A percentile compares a stretch with the other conserved stretches of the same genome.
phyloP scores from a whole-genome alignment of 2,329 filamentous ascomycete genomes.

The Colletotrichum lupini region DNA sequence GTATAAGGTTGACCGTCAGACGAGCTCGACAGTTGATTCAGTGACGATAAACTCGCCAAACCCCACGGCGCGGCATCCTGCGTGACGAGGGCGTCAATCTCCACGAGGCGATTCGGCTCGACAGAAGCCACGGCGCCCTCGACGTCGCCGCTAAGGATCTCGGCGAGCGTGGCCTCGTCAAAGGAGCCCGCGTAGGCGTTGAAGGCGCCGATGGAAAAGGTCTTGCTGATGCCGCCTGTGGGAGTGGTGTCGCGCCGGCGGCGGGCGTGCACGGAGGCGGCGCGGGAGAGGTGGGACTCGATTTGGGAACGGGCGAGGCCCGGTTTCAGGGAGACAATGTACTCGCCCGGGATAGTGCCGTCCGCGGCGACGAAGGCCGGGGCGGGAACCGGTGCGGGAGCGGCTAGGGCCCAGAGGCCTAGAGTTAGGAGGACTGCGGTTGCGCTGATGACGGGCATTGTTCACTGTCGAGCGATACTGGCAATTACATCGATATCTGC shows the following conservation, averaged over 20 bases:
- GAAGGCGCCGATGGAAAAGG: conserved; percentile 45
- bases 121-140: conserved; percentile 33
- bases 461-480: background rate
- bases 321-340: conserved; percentile 59
- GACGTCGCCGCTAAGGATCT: conserved; percentile 41
- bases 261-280: conserved; percentile 45
- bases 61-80: too few relatives aligned
- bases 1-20: too few relatives aligned
- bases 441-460: conserved; percentile 4
- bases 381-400: background rate
- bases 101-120: conserved; percentile 44
- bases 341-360: conserved; percentile 36
- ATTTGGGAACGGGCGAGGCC: conserved; percentile 40
- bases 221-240: conserved; percentile 25
- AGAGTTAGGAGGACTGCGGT: background rate
- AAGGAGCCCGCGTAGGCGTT: conserved; percentile 57
- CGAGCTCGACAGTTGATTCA: too few relatives aligned
- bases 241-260: conserved; percentile 42
- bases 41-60: too few relatives aligned
- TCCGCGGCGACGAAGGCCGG: conserved; percentile 2
- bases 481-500: background rate
- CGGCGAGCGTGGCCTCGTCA: conserved; percentile 51
- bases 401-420: background rate
- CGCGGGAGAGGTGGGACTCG: conserved; percentile 44
- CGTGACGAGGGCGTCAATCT: too few relatives aligned